Evolutionary conservation across 257 asterid genomes (phyloP), one percentile per base, ranked within the genome.

Genomic region (Solanum tacnaense): DNA sequence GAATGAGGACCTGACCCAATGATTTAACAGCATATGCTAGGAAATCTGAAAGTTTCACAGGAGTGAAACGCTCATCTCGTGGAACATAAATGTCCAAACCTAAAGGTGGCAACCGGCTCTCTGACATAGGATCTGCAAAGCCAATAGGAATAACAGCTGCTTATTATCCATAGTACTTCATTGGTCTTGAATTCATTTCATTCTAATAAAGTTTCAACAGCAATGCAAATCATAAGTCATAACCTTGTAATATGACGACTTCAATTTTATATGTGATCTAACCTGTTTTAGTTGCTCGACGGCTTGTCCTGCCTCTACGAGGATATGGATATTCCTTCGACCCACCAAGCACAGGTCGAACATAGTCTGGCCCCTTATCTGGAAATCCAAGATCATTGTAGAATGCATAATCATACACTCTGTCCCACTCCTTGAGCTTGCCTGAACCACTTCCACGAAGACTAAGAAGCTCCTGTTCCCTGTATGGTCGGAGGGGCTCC

Each of bases 251-350:
- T 29, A 49, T 5, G 38, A 44, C 3, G 25, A 44, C 38, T 65
- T 23, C 23, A 25, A 38, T 65, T 85, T 85, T 85, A 35, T 25
- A 23, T 58, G 71, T 36, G 27, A 23, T 75, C 88, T 76, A 39
- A 94, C 98, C 99, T 89, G 90, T 93, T 85, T 91, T 94, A 87
- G 93, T 91, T 13, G 98, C 95, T 20, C 72, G 89, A 41, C 99
- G 98, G n/a, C 98, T 98, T 7, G 99, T 95, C 89, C 94, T 90
- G 84, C 91, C 97, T 90, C 98, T 86, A 12, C 99, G 98, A 41
- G 99, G 98, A 88, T 96, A 96, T 2, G 98, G 99, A 56, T 93
- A 89, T 4, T 94, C 93, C 60, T 83, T 46, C 1, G 94, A 86
- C 11, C 99, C 99, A 41, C 99, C 99, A 3, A 96, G 98, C 38